Conservation (phyloP, 2,329 filamentous ascomycete species). For the Botryotinia narcissicola region DNA sequence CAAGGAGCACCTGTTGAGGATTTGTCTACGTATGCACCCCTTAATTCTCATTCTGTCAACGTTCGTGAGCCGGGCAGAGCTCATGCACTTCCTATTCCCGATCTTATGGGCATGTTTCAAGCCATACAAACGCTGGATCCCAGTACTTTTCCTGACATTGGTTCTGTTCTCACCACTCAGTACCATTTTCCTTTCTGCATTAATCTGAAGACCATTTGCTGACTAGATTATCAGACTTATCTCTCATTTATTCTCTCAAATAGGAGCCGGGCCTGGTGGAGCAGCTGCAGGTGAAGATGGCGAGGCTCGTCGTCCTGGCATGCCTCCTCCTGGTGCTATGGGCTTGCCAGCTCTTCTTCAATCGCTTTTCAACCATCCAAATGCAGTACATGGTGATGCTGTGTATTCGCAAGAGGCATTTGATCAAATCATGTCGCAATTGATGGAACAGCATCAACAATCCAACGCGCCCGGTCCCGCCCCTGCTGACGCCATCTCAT, state of each 20-base stretch:
- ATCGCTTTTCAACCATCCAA: constrained; percentile 51
- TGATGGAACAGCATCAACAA: constrained; percentile 80
- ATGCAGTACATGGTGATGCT: constrained; percentile 66
- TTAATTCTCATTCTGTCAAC: constrained; percentile 13
- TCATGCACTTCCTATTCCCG: background rate
- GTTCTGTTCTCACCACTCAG: constrained; percentile 16
- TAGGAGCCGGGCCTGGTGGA: constrained; percentile 15
- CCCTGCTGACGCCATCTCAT: constrained; percentile 68
- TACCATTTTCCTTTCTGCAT: constrained; percentile 27
- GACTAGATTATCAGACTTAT: constrained; percentile 35
- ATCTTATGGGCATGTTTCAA: background rate
- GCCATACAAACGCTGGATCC: background rate
- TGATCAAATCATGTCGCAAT: constrained; percentile 79
- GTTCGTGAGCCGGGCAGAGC: background rate
- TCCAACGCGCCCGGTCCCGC: constrained; percentile 82
- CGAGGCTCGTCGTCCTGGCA: constrained; percentile 33
- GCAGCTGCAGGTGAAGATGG: constrained; percentile 24
- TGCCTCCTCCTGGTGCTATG: constrained; percentile 40
- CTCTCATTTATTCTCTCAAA: constrained; percentile 32
- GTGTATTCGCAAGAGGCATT: constrained; percentile 90
- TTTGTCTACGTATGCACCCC: constrained; percentile 46
- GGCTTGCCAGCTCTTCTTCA: constrained; percentile 54
- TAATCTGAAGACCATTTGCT: constrained; percentile 33
- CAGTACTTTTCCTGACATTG: constrained; percentile 19
- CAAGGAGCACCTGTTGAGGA: constrained; percentile 47